These are phyloP conservation scores for Pseudogymnoascus sp. DNA, from an alignment of 2,329 filamentous ascomycete genomes.

Conservation along the genomic window DNA sequence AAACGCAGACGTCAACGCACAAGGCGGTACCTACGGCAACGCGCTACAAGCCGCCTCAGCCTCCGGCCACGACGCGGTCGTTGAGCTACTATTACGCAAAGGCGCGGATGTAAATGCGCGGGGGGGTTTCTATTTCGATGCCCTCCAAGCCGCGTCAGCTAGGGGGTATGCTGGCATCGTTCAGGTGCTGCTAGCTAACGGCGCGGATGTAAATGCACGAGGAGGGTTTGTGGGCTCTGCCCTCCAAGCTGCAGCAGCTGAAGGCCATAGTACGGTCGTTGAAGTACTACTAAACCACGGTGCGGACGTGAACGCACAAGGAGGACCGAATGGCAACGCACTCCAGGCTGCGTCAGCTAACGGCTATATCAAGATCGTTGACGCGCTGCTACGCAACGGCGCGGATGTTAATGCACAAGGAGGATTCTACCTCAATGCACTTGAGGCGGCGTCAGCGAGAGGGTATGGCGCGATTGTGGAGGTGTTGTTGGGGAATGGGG, in stretches of 20 bases:
- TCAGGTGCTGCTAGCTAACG: constrained; percentile 11
- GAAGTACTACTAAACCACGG: constrained; percentile 1
- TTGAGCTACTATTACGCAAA: too few relatives aligned
- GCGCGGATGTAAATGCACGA: constrained; percentile 11
- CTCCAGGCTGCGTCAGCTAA: constrained; percentile 7
- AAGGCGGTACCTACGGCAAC: constrained; percentile 10
- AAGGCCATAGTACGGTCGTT: constrained; percentile 10
- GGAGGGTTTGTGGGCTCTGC: constrained; percentile 5
- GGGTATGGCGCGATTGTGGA: too few relatives aligned
- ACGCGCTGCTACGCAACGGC: constrained; percentile 9
- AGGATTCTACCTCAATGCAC: constrained; percentile 9
- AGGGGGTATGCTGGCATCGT: constrained; percentile 10
- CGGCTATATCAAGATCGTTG: constrained; percentile 10
- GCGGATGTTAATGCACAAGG: constrained; percentile 14
- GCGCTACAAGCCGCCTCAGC: constrained; percentile 5
- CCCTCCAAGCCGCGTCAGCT: too few relatives aligned
- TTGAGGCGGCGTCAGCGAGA: not conserved
- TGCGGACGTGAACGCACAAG: constrained; percentile 10
- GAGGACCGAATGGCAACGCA: constrained; percentile 10
- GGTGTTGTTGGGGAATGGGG: too few relatives aligned
- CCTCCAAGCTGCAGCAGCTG: constrained; percentile 11
- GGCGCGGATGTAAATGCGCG: too few relatives aligned
- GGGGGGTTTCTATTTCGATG: too few relatives aligned
- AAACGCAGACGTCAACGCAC: constrained; percentile 9
- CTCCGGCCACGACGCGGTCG: too few relatives aligned